Conservation (phyloP, 2,329 filamentous ascomycete genomes). For the Septoria linicola region DNA sequence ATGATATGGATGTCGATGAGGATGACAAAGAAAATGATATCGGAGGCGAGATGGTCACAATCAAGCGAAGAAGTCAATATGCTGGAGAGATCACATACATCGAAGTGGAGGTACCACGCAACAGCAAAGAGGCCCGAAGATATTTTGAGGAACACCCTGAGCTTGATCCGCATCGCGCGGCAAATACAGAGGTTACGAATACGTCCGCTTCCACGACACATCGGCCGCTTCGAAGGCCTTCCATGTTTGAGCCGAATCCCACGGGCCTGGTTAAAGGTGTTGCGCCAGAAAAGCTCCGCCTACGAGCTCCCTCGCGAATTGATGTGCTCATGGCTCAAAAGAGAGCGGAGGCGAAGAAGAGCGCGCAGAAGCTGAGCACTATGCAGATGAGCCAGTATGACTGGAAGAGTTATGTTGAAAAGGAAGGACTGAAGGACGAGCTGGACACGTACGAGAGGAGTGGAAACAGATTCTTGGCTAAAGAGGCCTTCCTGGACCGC, state of each 20-base stretch:
- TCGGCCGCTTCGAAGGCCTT: conserved; percentile 48
- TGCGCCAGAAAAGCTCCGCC: conserved; percentile 45
- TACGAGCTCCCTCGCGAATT: conserved; percentile 33
- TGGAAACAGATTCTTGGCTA: conserved; percentile 60
- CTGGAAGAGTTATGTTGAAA: conserved; percentile 64
- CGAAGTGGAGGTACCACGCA: conserved; percentile 53
- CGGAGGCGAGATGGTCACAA: conserved; percentile 50
- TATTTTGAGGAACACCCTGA: conserved; percentile 49
- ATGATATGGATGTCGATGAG: conserved; percentile 26
- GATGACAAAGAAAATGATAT: conserved; percentile 37
- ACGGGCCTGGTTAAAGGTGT: conserved; percentile 48
- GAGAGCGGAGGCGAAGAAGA: conserved; percentile 36
- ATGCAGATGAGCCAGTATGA: conserved; percentile 66
- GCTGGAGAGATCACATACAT: conserved; percentile 56
- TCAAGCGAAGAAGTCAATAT: conserved; percentile 58
- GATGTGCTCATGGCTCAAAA: conserved; percentile 37
- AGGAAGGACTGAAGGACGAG: conserved; percentile 60
- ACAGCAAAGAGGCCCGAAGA: conserved; percentile 56
- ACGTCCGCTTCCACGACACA: conserved; percentile 30
- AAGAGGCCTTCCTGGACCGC: conserved; percentile 62
- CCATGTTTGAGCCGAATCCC: conserved; percentile 53
- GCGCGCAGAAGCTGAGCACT: conserved; percentile 61
- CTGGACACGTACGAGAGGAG: conserved; percentile 61
- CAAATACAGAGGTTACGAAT: conserved; percentile 26
- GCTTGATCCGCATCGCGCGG: conserved; percentile 30